Conservation (phyloP, 1,139 yeast species). For the Yamadazyma taylorii region DNA sequence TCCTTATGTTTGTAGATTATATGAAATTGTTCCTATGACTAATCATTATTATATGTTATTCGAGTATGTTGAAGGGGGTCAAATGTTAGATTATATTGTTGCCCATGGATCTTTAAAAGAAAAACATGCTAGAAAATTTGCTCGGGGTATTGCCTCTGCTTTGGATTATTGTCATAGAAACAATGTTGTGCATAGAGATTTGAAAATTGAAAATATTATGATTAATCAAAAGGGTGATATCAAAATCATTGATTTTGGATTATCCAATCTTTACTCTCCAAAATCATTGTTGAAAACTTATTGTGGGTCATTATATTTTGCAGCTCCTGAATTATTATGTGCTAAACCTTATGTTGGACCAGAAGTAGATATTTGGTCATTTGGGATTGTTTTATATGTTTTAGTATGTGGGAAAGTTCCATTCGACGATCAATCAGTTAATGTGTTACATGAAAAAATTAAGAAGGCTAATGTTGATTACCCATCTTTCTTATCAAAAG, state of each 20-base stretch:
- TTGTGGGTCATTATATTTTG: constrained; percentile 97
- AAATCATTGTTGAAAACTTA: constrained; percentile 80
- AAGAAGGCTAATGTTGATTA: constrained; percentile 91
- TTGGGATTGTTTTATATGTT: constrained; percentile 93
- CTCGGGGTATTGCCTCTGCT: constrained; percentile 95
- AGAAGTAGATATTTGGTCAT: constrained; percentile 97
- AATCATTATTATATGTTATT: constrained; percentile 96
- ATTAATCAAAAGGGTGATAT: constrained; percentile 92
- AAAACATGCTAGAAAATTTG: constrained; percentile 90
- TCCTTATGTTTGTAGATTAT: constrained; percentile 87
- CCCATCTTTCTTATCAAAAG: constrained; percentile 77
- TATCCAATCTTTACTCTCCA: constrained; percentile 81
- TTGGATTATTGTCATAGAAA: constrained; percentile 90
- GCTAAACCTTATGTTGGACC: constrained; percentile 96
- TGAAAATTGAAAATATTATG: constrained; percentile 95
- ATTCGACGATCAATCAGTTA: constrained; percentile 92
- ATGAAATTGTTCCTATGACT: constrained; percentile 95
- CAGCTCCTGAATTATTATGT: constrained; percentile 93
- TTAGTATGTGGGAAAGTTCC: constrained; percentile 98
- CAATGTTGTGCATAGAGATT: constrained; percentile 94
- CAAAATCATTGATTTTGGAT: constrained; percentile 93
- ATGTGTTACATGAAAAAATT: constrained; percentile 90
- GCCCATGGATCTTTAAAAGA: constrained; percentile 95
- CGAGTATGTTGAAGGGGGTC: constrained; percentile 97
- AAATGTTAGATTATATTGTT: constrained; percentile 94